Percentiles rank a stretch among this genome's conserved stretches.
phyloP scores from a whole-genome alignment of 805 yeast species.

The Blastobotrys americana region DNA sequence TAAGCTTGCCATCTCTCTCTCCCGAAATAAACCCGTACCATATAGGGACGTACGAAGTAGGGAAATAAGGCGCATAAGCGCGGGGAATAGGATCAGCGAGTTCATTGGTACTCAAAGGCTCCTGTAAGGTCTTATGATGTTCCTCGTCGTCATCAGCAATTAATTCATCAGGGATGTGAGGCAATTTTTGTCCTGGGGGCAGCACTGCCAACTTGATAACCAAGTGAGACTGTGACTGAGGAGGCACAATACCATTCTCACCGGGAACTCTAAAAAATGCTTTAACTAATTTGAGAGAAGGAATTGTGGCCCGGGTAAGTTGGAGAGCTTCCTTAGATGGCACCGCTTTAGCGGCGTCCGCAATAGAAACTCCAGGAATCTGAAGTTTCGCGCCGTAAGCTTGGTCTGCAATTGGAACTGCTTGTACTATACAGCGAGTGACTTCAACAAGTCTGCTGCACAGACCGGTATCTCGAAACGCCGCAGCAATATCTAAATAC shows the following conservation, averaged over 20 bases:
- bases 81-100: conserved; percentile 63
- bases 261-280: conserved; percentile 85
- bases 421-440: conserved; percentile 68
- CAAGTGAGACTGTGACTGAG: conserved; percentile 68
- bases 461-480: conserved; percentile 66
- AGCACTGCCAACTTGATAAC: conserved; percentile 67
- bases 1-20: conserved; percentile 74
- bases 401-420: conserved; percentile 46
- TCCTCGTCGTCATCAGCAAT: conserved; percentile 22
- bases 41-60: conserved; percentile 40
- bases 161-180: conserved; percentile 17
- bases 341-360: conserved; percentile 13
- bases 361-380: conserved; percentile 55
- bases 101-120: conserved; percentile 61
- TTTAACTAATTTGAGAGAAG: conserved; percentile 57
- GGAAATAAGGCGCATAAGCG: conserved; percentile 73
- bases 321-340: conserved; percentile 12
- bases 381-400: conserved; percentile 64
- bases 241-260: conserved; percentile 55
- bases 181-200: conserved; percentile 47
- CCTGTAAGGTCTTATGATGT: conserved; percentile 45
- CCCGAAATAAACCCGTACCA: conserved; percentile 67
- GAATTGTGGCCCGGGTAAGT: conserved; percentile 41
- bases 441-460: conserved; percentile 55
- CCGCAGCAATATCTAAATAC: conserved; percentile 71